These are phyloP conservation scores for Phyllosticta citriasiana DNA, from an alignment of 2,329 filamentous ascomycete species.

Conservation along the genomic window DNA sequence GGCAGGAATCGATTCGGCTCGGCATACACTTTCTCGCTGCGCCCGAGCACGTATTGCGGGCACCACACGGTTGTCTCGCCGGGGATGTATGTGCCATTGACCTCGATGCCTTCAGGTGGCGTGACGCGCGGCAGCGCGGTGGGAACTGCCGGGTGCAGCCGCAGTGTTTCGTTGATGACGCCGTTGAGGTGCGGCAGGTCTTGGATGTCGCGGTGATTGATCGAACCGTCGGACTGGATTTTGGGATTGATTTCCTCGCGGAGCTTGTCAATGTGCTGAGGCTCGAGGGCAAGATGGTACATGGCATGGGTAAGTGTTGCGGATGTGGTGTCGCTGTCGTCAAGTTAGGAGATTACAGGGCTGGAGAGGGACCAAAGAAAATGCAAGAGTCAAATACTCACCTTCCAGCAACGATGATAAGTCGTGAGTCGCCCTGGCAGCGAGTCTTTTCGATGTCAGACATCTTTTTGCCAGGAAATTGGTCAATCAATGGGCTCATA, in stretches of 20 bases:
- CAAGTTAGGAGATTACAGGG: constrained; percentile 20
- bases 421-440: constrained; percentile 24
- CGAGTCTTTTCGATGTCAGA: not conserved
- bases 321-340: constrained; percentile 19
- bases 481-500: constrained; percentile 3
- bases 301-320: constrained; percentile 1
- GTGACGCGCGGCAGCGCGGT: constrained; percentile 28
- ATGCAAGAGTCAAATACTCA: not conserved
- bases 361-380: not conserved
- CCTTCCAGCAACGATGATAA: constrained; percentile 24
- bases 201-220: constrained; percentile 16
- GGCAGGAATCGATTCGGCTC: not conserved
- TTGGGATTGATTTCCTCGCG: constrained; percentile 23
- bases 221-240: constrained; percentile 15
- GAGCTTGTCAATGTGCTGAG: constrained; percentile 19
- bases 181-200: constrained; percentile 27
- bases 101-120: constrained; percentile 27
- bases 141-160: constrained; percentile 33
- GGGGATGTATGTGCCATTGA: constrained; percentile 26
- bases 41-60: constrained; percentile 13
- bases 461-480: not conserved
- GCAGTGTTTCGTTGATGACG: constrained; percentile 34
- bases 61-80: constrained; percentile 17
- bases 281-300: constrained; percentile 16
- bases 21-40: constrained; percentile 1